Conservation (phyloP, 2,329 filamentous ascomycete species). For the Juglanconis sp. region DNA sequence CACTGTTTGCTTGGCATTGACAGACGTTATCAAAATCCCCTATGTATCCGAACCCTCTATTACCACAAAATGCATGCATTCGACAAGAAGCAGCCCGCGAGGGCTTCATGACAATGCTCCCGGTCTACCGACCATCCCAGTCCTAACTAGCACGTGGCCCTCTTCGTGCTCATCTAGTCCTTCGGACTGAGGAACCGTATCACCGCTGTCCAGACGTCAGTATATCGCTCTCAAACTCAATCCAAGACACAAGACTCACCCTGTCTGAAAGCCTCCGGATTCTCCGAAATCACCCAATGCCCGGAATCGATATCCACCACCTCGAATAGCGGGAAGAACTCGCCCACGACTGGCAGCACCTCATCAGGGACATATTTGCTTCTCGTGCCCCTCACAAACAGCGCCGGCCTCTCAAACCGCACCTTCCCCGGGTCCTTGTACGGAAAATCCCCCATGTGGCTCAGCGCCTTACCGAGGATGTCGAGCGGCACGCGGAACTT, state of each 20-base stretch:
- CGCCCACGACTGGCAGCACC: slow-evolving; percentile 71
- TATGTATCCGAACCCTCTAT: neutral
- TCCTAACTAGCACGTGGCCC: neutral
- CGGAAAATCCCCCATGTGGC: slow-evolving; percentile 83
- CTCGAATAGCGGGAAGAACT: slow-evolving; percentile 77
- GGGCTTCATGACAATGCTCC: neutral
- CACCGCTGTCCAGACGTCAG: slow-evolving; percentile 26
- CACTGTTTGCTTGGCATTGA: neutral
- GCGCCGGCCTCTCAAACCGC: slow-evolving; percentile 71
- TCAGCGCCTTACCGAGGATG: slow-evolving; percentile 64
- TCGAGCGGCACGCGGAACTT: slow-evolving; percentile 78
- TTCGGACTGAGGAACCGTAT: slow-evolving; percentile 31
- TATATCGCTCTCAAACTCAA: neutral
- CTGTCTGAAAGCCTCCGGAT: slow-evolving; percentile 73
- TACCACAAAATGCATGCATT: neutral
- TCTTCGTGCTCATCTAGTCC: slow-evolving; percentile 22
- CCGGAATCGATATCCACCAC: slow-evolving; percentile 73
- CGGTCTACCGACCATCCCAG: slow-evolving; percentile 1
- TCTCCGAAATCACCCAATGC: slow-evolving; percentile 89
- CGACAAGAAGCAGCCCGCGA: slow-evolving; percentile 2
- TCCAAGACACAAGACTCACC: slow-evolving; percentile 46
- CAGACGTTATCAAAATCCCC: neutral
- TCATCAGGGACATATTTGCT: slow-evolving; percentile 82
- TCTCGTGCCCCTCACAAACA: slow-evolving; percentile 76
- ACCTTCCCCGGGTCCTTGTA: slow-evolving; percentile 68